These are phyloP conservation scores for Sanguinoderma infundibulare DNA, from an alignment of 1,284 basidiomycete genomes.

Conservation along the genomic window DNA sequence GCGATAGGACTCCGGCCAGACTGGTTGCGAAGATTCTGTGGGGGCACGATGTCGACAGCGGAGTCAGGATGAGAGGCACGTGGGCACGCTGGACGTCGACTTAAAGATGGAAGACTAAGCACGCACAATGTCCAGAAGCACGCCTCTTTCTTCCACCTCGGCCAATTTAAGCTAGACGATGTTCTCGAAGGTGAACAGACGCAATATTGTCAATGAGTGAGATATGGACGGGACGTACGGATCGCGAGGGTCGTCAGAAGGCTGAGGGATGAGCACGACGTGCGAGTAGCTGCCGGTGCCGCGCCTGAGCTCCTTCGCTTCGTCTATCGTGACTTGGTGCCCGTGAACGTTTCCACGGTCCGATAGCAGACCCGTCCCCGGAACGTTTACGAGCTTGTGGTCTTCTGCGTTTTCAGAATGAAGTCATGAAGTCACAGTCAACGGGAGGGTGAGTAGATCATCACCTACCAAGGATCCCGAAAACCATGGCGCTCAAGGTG, in stretches of 20 bases:
- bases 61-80: not conserved
- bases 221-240: slow-evolving; percentile 34
- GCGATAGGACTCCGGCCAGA: slow-evolving; percentile 46
- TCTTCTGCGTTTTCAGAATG: slow-evolving; percentile 37
- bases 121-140: slow-evolving; percentile 48
- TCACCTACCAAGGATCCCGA: slow-evolving; percentile 44
- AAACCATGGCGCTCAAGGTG: slow-evolving; percentile 33
- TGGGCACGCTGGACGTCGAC: not conserved
- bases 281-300: slow-evolving; percentile 45
- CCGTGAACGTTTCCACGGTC: slow-evolving; percentile 43
- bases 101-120: not conserved
- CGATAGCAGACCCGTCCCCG: slow-evolving; percentile 47
- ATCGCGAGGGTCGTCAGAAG: slow-evolving; percentile 48
- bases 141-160: slow-evolving; percentile 49
- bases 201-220: not conserved
- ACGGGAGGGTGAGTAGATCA: no score
- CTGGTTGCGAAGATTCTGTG: slow-evolving; percentile 43
- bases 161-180: slow-evolving; percentile 45
- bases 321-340: slow-evolving; percentile 38
- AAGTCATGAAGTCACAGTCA: not conserved
- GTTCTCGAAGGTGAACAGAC: not conserved
- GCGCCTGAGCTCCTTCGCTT: slow-evolving; percentile 40
- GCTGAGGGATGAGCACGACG: slow-evolving; percentile 50
- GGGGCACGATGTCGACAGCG: not conserved
- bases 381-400: slow-evolving; percentile 40